Percentiles rank a stretch among this genome's conserved stretches.
Evolutionary conservation across 1,284 basidiomycete species (phyloP).

Genomic region (Schizophyllum commune): DNA sequence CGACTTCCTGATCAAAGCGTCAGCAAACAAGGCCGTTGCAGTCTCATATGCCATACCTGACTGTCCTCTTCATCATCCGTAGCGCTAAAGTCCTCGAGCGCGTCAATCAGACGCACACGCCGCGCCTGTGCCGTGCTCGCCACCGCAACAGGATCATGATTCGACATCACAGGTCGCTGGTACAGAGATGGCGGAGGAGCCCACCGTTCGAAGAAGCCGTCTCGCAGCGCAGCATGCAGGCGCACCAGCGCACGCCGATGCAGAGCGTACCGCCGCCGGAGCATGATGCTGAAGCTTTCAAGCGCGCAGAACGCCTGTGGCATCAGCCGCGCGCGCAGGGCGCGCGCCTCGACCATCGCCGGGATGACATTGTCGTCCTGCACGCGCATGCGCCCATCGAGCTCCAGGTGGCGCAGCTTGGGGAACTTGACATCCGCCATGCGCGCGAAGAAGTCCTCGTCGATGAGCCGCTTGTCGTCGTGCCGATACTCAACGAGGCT

Average conservation of each 20-base stretch:
- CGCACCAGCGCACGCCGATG: not conserved
- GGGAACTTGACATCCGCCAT: not conserved
- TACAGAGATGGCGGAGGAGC: not conserved
- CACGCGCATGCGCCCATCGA: not conserved
- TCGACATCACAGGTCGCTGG: not conserved
- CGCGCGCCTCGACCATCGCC: not conserved
- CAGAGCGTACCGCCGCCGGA: not conserved
- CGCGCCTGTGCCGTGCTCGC: not conserved
- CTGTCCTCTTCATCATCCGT: not conserved
- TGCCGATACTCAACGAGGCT: not conserved
- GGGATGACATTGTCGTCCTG: not conserved
- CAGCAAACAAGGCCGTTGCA: no score
- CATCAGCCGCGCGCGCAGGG: not conserved
- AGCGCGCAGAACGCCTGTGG: not conserved
- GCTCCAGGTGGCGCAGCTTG: not conserved
- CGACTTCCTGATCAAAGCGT: no score
- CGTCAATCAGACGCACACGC: not conserved
- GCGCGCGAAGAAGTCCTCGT: not conserved
- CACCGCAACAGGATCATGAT: not conserved
- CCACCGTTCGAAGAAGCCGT: not conserved
- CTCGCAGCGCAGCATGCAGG: not conserved
- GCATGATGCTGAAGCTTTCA: not conserved
- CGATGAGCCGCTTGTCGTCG: not conserved
- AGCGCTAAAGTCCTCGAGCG: not conserved
- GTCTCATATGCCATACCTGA: no score